These are phyloP conservation scores for Danielia oregonensis DNA, from an alignment of 805 yeast species.

Conservation along the genomic window DNA sequence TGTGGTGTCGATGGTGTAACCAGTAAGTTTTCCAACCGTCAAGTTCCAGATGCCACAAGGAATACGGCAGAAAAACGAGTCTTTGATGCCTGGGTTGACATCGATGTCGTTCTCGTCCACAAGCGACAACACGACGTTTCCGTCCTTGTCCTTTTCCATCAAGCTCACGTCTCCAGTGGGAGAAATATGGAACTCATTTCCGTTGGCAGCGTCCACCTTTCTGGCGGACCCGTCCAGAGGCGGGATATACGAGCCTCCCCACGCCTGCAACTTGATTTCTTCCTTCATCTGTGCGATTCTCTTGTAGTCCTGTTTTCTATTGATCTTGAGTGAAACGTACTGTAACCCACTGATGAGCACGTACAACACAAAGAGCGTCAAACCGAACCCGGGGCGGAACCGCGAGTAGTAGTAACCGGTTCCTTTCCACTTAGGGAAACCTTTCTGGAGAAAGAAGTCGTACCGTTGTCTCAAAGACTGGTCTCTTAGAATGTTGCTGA, in stretches of 20 bases:
- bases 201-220: conserved; percentile 41
- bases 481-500: conserved; percentile 67
- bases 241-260: conserved; percentile 49
- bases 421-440: conserved; percentile 82
- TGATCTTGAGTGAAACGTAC: conserved; percentile 50
- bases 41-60: conserved; percentile 45
- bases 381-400: conserved; percentile 62
- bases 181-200: conserved; percentile 52
- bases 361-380: conserved; percentile 50
- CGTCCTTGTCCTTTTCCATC: conserved; percentile 40
- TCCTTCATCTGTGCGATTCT: conserved; percentile 50
- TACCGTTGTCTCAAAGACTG: conserved; percentile 58
- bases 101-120: conserved; percentile 48
- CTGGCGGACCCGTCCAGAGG: conserved; percentile 49
- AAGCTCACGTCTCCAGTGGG: conserved; percentile 52
- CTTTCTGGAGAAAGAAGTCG: conserved; percentile 77
- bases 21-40: conserved; percentile 35
- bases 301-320: conserved; percentile 52
- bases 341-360: conserved; percentile 55
- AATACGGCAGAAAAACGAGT: conserved; percentile 41
- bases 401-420: conserved; percentile 61
- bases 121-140: conserved; percentile 25
- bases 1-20: conserved; percentile 15
- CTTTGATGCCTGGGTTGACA: conserved; percentile 45
- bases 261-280: conserved; percentile 51